Evolutionary conservation across 805 yeast genomes (phyloP), one percentile per base, ranked within the genome.

Genomic region (Suhomyces canberraensis): DNA sequence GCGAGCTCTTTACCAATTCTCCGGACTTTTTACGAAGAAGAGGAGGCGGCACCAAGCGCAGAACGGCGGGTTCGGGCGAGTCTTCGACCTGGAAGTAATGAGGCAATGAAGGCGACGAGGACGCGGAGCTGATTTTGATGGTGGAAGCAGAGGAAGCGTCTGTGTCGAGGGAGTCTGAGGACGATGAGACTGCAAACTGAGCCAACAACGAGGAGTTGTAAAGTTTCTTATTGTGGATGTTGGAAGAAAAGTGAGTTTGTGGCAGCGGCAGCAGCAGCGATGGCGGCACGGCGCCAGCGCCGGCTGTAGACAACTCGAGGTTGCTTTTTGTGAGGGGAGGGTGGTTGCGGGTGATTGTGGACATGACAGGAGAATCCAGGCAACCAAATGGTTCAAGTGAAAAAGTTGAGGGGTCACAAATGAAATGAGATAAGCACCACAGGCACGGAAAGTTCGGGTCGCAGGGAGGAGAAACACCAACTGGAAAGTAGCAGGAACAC

Each of bases 1-100:
- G 46, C 16, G 57, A 51, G 44, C 47, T 48, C 45, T 55, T 55
- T 28, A 46, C 56, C 27, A 55, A 32, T 31, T 55, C 57, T 16
- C 60, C 50, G 19, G 46, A 41, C 35, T 46, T 46, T 24, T 46
- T 46, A 29, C 50, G 47, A 8, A 46, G 33, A 13, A 39, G 28
- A 8, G 33, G 34, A 11, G 38, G 40, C 14, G 37, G 39, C 11
- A 27, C 36, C 16, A 34, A 22, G n/a, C n/a, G n/a, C 16, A 25
- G 15, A 13, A 33, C 16, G 18, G 16, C 13, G 18, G 30, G 17
- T 7, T 21, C 29, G 3, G 26, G 18, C 31, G 20, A 5, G 21
- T 34, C 27, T 17, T 16, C 29, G 3, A 22, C 33, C 19, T 33
- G 40, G 14, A 33, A 38, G 20, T 27, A 39, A 28, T 28, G 26